Evolutionary conservation across 2,329 filamentous ascomycete species (phyloP).

Genomic region (Chalaropsis thielavioides): DNA sequence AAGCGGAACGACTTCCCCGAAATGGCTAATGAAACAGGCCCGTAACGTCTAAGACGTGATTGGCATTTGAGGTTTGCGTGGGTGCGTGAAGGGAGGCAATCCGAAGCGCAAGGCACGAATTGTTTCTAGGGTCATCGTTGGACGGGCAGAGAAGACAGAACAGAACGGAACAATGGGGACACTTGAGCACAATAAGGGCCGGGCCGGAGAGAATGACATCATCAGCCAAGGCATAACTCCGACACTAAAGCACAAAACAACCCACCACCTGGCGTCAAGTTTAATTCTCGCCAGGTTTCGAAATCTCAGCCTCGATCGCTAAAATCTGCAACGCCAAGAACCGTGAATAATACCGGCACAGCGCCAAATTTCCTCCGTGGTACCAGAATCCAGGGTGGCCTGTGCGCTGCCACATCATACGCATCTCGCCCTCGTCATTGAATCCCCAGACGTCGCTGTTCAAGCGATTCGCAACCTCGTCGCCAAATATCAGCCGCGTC

Average conservation of each 20-base stretch:
- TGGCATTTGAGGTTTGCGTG: neutral
- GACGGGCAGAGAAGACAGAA: neutral
- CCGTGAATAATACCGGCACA: slow-evolving; percentile 47
- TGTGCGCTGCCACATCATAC: slow-evolving; percentile 43
- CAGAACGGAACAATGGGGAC: neutral
- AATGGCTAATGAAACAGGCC: slow-evolving; percentile 4
- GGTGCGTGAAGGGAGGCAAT: neutral
- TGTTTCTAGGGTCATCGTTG: neutral
- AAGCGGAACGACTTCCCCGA: slow-evolving; percentile 1
- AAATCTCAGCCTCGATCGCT: slow-evolving; percentile 28
- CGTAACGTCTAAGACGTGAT: slow-evolving; percentile 4
- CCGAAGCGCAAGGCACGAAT: neutral
- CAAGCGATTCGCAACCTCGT: slow-evolving; percentile 39
- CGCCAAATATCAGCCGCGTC: slow-evolving; percentile 46
- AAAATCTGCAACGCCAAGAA: slow-evolving; percentile 40
- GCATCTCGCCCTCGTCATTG: slow-evolving; percentile 41
- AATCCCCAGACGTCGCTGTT: slow-evolving; percentile 49
- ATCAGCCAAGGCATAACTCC: neutral
- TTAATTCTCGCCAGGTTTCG: slow-evolving; percentile 24
- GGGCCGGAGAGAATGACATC: neutral
- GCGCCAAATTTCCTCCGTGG: slow-evolving; percentile 48
- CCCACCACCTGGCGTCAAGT: neutral
- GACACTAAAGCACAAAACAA: neutral
- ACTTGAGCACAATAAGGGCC: neutral
- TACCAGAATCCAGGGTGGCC: slow-evolving; percentile 53